These are phyloP conservation scores for Hemileccinum hortonii DNA, from an alignment of 1,284 basidiomycete species.

Conservation along the genomic window DNA sequence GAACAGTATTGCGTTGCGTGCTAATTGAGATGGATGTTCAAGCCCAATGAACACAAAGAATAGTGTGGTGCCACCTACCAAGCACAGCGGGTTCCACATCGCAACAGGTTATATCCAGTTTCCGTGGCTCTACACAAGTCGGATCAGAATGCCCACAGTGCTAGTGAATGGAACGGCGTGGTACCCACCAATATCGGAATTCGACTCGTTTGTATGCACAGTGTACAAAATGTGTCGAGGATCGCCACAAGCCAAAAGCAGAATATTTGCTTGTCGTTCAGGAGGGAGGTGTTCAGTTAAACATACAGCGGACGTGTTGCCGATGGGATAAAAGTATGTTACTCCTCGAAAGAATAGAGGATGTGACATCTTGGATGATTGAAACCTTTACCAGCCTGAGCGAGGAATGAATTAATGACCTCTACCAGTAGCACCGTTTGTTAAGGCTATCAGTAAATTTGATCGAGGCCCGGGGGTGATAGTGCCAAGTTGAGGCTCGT, in stretches of 20 bases:
- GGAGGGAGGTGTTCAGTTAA: constrained; percentile 49
- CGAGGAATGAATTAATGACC: no score
- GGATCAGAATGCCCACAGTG: background rate
- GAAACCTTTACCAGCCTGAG: no score
- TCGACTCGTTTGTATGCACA: constrained; percentile 18
- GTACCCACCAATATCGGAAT: constrained; percentile 7
- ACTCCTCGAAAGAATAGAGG: constrained; percentile 29
- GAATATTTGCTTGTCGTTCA: constrained; percentile 44
- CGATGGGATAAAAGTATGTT: constrained; percentile 54
- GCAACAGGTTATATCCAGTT: constrained; percentile 59
- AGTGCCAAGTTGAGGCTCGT: no score
- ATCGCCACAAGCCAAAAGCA: constrained; percentile 60
- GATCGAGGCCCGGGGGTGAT: no score
- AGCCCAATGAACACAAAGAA: background rate
- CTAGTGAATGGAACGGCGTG: background rate
- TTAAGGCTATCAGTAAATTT: no score
- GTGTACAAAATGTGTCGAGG: constrained; percentile 57
- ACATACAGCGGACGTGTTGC: constrained; percentile 53
- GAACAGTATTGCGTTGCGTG: constrained; percentile 42
- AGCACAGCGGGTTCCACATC: constrained; percentile 58
- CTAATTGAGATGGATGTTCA: constrained; percentile 21
- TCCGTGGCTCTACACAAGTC: constrained; percentile 32
- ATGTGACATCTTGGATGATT: constrained; percentile 37
- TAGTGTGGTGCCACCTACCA: constrained; percentile 37
- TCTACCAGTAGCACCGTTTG: no score